Percentiles rank a stretch among this genome's conserved stretches.
Evolutionary conservation across 768 basidiomycete species (phyloP).

Genomic region (Obba rivulosa): DNA sequence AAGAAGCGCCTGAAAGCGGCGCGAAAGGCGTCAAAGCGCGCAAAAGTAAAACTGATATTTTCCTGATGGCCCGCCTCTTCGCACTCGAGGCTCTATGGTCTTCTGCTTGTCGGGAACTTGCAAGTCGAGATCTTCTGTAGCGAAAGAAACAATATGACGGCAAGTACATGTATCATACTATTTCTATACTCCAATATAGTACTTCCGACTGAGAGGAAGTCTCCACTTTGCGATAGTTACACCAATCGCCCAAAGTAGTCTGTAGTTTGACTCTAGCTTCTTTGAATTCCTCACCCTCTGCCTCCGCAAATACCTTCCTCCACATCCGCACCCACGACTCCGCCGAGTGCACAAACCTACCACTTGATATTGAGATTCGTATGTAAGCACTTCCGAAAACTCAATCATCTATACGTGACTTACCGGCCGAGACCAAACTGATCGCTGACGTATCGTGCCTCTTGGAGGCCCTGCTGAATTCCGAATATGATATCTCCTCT

Average conservation of each 20-base stretch:
- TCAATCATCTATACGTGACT: too few relatives aligned
- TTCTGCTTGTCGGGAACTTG: too few relatives aligned
- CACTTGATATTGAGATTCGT: too few relatives aligned
- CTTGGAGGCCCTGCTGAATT: slow-evolving; percentile 22
- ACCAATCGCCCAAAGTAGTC: slow-evolving; percentile 14
- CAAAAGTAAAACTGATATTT: too few relatives aligned
- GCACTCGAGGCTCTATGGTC: too few relatives aligned
- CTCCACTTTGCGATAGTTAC: slow-evolving; percentile 2
- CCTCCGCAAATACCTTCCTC: slow-evolving; percentile 21
- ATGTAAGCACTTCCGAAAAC: too few relatives aligned
- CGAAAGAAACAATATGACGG: too few relatives aligned
- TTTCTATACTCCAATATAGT: slow-evolving; percentile 24
- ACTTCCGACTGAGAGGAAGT: slow-evolving; percentile 4
- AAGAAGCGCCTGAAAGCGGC: too few relatives aligned
- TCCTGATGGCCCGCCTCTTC: too few relatives aligned
- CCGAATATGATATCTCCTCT: slow-evolving; percentile 28
- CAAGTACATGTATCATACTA: slow-evolving; percentile 8
- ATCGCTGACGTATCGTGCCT: slow-evolving; percentile 13
- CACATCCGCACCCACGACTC: slow-evolving; percentile 25
- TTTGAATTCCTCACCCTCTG: slow-evolving; percentile 19
- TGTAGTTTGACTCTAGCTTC: slow-evolving; percentile 12
- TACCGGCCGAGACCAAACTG: too few relatives aligned
- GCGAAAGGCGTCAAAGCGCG: too few relatives aligned
- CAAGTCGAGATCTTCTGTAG: too few relatives aligned
- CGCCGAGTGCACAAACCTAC: slow-evolving; percentile 26